Conservation (phyloP, 805 yeast genomes). For the Kluyveromyces siamensis region DNA sequence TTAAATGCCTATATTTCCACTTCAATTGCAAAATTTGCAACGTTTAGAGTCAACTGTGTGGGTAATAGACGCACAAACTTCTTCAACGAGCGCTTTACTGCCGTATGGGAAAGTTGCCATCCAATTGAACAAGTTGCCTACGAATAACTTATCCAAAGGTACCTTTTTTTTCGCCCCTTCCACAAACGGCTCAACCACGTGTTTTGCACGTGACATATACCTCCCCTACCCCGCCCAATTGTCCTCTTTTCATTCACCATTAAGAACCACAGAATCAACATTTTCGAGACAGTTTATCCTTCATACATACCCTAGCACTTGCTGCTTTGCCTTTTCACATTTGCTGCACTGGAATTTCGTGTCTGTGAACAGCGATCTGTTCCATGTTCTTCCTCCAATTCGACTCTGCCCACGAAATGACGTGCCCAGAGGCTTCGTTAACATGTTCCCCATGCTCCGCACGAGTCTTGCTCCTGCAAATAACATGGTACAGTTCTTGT, state of each 20-base stretch:
- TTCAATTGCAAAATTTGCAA: neutral
- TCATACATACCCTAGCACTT: slow-evolving; percentile 1
- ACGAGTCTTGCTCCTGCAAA: neutral
- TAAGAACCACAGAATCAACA: neutral
- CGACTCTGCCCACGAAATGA: neutral
- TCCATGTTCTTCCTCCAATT: neutral
- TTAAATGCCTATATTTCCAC: neutral
- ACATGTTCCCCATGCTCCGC: neutral
- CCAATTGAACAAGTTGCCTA: neutral
- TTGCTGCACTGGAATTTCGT: neutral
- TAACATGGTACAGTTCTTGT: neutral
- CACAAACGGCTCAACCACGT: neutral
- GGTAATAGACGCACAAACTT: neutral
- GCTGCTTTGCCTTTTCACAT: neutral
- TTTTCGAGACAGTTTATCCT: neutral
- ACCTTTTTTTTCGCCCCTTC: neutral
- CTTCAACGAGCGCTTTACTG: neutral
- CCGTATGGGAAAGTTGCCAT: neutral
- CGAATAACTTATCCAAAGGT: neutral
- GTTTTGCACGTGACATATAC: neutral
- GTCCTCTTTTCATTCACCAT: neutral
- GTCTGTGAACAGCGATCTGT: slow-evolving; percentile 1
- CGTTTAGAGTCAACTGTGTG: neutral
- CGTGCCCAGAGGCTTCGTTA: neutral
- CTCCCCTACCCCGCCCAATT: neutral